Conservation (phyloP, 495 filamentous ascomycete genomes). For the Penicillium herquei region DNA sequence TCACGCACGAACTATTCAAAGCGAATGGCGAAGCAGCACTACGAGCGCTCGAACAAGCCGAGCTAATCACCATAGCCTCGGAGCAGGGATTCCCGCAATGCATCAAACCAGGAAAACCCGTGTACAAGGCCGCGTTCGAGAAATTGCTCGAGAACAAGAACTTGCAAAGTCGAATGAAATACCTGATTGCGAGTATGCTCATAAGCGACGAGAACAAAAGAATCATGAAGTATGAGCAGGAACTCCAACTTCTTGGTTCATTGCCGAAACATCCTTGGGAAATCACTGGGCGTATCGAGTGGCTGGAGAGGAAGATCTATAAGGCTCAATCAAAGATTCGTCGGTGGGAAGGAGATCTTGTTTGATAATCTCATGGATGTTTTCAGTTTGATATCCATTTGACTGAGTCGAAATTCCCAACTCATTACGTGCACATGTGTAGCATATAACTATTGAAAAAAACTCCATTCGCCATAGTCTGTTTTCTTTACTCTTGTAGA, state of each 20-base stretch:
- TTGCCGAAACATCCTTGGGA: conserved; percentile 64
- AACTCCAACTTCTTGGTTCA: conserved; percentile 64
- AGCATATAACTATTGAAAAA: no score
- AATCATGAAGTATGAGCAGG: conserved; percentile 77
- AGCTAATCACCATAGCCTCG: conserved; percentile 78
- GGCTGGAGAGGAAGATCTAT: conserved; percentile 61
- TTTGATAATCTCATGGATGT: no score
- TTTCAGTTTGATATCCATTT: no score
- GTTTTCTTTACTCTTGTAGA: no score
- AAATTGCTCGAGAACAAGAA: conserved; percentile 68
- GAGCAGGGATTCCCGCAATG: conserved; percentile 69
- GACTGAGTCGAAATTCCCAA: no score
- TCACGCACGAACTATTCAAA: conserved; percentile 72
- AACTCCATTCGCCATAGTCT: no score
- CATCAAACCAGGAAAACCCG: conserved; percentile 80
- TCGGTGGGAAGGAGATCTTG: not conserved
- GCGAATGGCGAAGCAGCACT: conserved; percentile 66
- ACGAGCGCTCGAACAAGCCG: conserved; percentile 78
- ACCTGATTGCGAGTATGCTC: conserved; percentile 63
- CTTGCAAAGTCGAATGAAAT: conserved; percentile 70
- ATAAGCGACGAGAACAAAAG: conserved; percentile 68
- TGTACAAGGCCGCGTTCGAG: conserved; percentile 81
- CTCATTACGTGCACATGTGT: no score
- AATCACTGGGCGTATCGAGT: conserved; percentile 59
- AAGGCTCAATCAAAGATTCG: not conserved